Conservation (phyloP, 1,284 basidiomycete species). For the Fistulina hepatica region DNA sequence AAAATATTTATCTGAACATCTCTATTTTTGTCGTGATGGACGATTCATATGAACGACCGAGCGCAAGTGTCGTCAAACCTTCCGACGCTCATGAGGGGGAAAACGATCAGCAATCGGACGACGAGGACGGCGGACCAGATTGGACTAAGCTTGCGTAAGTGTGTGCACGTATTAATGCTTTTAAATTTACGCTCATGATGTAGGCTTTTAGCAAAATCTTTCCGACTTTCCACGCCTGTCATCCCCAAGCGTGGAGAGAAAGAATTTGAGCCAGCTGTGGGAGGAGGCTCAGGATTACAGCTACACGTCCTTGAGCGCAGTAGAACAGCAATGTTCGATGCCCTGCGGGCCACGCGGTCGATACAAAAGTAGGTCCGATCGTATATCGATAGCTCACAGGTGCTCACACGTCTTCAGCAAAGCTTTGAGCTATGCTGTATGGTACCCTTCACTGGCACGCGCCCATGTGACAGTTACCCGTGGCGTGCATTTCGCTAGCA, state of each 20-base stretch:
- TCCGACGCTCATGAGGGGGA: no score
- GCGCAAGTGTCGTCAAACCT: no score
- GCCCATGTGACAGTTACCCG: conserved; percentile 59
- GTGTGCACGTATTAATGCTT: not conserved
- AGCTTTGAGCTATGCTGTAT: conserved; percentile 61
- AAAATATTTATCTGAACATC: no score
- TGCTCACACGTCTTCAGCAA: conserved; percentile 36
- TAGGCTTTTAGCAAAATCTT: not conserved
- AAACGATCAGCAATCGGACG: conserved; percentile 27
- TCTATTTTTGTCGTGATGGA: no score
- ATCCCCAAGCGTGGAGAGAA: conserved; percentile 94
- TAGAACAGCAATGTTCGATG: conserved; percentile 76
- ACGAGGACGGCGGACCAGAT: conserved; percentile 47
- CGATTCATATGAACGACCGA: no score
- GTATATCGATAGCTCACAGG: conserved; percentile 10
- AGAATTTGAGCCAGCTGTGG: conserved; percentile 80
- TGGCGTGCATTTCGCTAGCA: conserved; percentile 67
- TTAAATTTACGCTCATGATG: not conserved
- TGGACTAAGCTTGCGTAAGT: conserved; percentile 46
- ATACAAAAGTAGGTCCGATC: conserved; percentile 50
- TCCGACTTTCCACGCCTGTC: conserved; percentile 18
- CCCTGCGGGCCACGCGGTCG: conserved; percentile 61
- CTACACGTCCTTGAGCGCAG: conserved; percentile 60
- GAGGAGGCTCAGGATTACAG: conserved; percentile 73
- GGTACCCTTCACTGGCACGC: conserved; percentile 54